These are phyloP conservation scores for Guillardia theta DNA, from an alignment of 78 protist genomes.

Conservation along the genomic window DNA sequence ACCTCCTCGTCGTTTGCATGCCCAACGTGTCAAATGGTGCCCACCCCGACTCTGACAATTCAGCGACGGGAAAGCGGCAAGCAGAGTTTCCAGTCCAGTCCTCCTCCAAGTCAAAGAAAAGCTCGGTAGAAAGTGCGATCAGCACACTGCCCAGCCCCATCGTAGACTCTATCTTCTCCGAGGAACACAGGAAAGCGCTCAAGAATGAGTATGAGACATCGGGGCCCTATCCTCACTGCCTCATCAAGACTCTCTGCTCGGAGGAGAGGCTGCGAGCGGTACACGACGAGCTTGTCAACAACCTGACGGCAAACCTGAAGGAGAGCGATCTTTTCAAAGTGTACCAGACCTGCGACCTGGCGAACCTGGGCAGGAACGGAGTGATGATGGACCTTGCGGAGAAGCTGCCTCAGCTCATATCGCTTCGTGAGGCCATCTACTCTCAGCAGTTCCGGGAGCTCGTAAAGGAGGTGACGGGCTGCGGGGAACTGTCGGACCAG, in stretches of 20 bases:
- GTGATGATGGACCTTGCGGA: not conserved
- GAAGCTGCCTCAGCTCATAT: not conserved
- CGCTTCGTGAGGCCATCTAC: constrained; percentile 52
- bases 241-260: not conserved
- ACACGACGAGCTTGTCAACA: not conserved
- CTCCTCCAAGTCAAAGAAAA: too few relatives aligned
- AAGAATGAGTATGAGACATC: not conserved
- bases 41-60: too few relatives aligned
- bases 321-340: constrained; percentile 64
- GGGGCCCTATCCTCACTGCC: not conserved
- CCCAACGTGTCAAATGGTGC: too few relatives aligned
- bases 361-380: constrained; percentile 19
- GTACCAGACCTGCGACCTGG: constrained; percentile 58
- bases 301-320: constrained; percentile 38
- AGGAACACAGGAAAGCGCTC: too few relatives aligned
- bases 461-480: constrained; percentile 41
- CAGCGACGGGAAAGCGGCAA: too few relatives aligned
- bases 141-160: too few relatives aligned
- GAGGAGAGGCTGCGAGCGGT: not conserved
- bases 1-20: too few relatives aligned
- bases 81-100: too few relatives aligned
- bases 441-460: constrained; percentile 39
- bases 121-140: too few relatives aligned
- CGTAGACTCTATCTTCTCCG: too few relatives aligned
- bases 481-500: constrained; percentile 29